Evolutionary conservation across 148 eudicot species (phyloP).

Genomic region (Camellia japonica): DNA sequence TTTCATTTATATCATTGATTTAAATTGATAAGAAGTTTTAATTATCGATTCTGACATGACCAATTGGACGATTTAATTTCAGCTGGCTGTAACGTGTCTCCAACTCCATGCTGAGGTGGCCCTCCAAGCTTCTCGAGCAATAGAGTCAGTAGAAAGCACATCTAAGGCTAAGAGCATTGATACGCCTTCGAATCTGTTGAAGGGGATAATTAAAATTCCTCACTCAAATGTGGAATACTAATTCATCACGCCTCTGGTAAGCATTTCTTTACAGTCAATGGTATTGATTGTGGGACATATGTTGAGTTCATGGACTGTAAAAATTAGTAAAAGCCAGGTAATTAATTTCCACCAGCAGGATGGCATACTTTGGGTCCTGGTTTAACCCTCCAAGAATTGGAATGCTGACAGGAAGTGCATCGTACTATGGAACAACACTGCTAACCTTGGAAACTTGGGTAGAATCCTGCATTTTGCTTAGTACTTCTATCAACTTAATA

Average conservation of each 20-base stretch:
- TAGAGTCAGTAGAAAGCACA: conserved; percentile 46
- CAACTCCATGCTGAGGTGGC: conserved; percentile 97
- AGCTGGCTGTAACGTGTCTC: conserved; percentile 91
- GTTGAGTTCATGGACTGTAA: background rate
- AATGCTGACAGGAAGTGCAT: background rate
- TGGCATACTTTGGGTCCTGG: background rate
- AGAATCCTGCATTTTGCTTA: background rate
- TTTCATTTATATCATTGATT: background rate
- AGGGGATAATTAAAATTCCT: conserved; percentile 61
- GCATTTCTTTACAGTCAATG: background rate
- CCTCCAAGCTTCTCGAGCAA: conserved; percentile 76
- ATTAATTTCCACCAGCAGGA: background rate
- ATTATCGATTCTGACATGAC: background rate
- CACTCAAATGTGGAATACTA: conserved; percentile 24
- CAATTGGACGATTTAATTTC: conserved; percentile 16
- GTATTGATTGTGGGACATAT: background rate
- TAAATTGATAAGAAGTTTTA: background rate
- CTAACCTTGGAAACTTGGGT: background rate
- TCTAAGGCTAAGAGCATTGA: conserved; percentile 39
- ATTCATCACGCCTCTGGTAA: conserved; percentile 14
- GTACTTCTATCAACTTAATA: background rate
- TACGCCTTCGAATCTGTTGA: conserved; percentile 47
- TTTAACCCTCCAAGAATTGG: background rate
- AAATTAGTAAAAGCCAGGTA: background rate
- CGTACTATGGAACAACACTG: background rate